These are phyloP conservation scores for Monascus purpureus DNA, from an alignment of 495 filamentous ascomycete genomes.

Conservation along the genomic window DNA sequence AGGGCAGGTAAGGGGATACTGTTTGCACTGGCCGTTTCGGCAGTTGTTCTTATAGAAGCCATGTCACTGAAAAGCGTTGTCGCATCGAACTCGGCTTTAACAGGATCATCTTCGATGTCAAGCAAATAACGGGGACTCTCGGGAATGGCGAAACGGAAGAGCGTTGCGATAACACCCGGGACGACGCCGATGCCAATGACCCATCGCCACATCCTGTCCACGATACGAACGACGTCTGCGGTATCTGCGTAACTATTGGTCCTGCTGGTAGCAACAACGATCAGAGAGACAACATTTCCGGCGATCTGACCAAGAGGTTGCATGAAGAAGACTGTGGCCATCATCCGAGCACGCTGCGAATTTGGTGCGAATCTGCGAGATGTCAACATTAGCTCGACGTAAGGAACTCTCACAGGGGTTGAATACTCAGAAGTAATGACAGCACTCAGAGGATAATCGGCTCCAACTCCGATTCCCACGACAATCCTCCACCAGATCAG, in stretches of 20 bases:
- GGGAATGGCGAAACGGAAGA: slow-evolving; percentile 46
- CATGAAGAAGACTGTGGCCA: slow-evolving; percentile 53
- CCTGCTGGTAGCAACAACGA: slow-evolving; percentile 27
- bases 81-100: slow-evolving; percentile 33
- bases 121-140: slow-evolving; percentile 45
- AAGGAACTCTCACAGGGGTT: slow-evolving; percentile 1
- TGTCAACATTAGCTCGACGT: slow-evolving; percentile 2
- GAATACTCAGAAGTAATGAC: slow-evolving; percentile 48
- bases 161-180: slow-evolving; percentile 43
- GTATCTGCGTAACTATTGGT: slow-evolving; percentile 9
- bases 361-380: slow-evolving; percentile 40
- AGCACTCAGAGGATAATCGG: slow-evolving; percentile 42
- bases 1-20: slow-evolving; percentile 9
- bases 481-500: slow-evolving; percentile 44
- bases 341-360: slow-evolving; percentile 45
- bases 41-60: slow-evolving; percentile 6
- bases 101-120: slow-evolving; percentile 35
- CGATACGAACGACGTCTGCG: slow-evolving; percentile 20
- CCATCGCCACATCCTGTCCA: slow-evolving; percentile 44
- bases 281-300: slow-evolving; percentile 36
- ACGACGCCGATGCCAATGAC: slow-evolving; percentile 46
- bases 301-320: slow-evolving; percentile 53
- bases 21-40: slow-evolving; percentile 6
- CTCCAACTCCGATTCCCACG: slow-evolving; percentile 45
- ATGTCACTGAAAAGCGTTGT: slow-evolving; percentile 24